Conservation (phyloP, 2,329 filamentous ascomycete species). For the Aspergillus jensenii region DNA sequence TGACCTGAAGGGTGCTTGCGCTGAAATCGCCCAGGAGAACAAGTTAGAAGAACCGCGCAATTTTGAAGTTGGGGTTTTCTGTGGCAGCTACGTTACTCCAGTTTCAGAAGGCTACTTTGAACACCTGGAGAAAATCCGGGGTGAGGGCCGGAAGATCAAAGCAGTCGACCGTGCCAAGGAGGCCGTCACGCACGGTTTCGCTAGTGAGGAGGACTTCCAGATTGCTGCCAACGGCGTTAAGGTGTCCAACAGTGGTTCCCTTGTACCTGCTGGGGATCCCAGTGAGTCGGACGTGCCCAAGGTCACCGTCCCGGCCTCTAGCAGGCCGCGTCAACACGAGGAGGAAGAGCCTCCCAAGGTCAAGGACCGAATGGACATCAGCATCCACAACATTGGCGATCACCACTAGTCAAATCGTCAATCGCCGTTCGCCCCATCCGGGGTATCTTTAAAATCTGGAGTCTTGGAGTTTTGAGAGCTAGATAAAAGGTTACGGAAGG, state of each 20-base stretch:
- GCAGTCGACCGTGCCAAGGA: conserved; percentile 64
- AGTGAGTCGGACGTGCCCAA: conserved; percentile 24
- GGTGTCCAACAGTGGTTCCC: conserved; percentile 56
- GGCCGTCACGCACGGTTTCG: conserved; percentile 63
- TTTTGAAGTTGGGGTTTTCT: conserved; percentile 93
- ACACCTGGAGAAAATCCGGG: conserved; percentile 70
- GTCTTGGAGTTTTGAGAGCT: conserved; percentile 24
- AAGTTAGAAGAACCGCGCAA: conserved; percentile 55
- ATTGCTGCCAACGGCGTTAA: conserved; percentile 63
- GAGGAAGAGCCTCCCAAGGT: conserved; percentile 42
- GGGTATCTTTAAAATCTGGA: conserved; percentile 11
- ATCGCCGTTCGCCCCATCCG: neutral
- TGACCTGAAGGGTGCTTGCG: conserved; percentile 78
- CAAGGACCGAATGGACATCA: conserved; percentile 58
- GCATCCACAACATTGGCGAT: conserved; percentile 58
- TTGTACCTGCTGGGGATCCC: conserved; percentile 50
- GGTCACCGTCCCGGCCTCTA: conserved; percentile 23
- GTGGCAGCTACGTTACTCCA: conserved; percentile 79
- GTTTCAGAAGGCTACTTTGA: conserved; percentile 80
- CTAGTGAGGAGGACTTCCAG: conserved; percentile 59
- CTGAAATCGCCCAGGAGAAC: conserved; percentile 61
- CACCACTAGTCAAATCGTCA: conserved; percentile 35
- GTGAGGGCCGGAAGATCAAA: conserved; percentile 68
- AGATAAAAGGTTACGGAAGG: conserved; percentile 19
- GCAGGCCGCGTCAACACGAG: conserved; percentile 22